Conservation (phyloP, 352 stramenopile genomes). For the Globisporangium sylvaticum region DNA sequence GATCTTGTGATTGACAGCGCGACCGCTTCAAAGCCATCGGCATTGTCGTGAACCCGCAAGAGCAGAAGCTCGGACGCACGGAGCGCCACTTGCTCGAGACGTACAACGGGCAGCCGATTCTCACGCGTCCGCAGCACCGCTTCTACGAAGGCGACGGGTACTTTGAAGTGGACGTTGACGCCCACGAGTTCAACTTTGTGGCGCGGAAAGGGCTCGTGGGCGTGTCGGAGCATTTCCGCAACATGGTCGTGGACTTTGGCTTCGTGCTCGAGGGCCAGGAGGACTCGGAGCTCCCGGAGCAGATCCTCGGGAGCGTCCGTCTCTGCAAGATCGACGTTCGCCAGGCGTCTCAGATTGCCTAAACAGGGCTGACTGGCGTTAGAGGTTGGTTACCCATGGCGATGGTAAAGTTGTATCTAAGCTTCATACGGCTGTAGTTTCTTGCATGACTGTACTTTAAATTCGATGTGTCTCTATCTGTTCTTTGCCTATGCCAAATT, state of each 20-base stretch:
- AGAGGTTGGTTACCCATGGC: background rate
- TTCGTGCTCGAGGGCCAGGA: slow-evolving; percentile 81
- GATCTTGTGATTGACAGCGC: slow-evolving; percentile 25
- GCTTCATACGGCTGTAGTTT: background rate
- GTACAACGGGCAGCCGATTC: slow-evolving; percentile 80
- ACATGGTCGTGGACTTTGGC: slow-evolving; percentile 84
- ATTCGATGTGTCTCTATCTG: background rate
- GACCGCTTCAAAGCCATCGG: slow-evolving; percentile 83
- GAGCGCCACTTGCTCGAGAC: slow-evolving; percentile 76
- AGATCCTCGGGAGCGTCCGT: slow-evolving; percentile 69
- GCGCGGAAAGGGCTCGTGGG: slow-evolving; percentile 69
- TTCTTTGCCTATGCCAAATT: too few species aligned
- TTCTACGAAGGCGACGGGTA: slow-evolving; percentile 72
- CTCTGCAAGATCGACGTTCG: slow-evolving; percentile 76
- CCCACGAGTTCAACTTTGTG: slow-evolving; percentile 83
- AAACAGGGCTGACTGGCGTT: background rate
- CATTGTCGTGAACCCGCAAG: slow-evolving; percentile 70
- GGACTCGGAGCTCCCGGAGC: slow-evolving; percentile 69
- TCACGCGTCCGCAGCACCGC: slow-evolving; percentile 73
- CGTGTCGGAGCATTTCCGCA: slow-evolving; percentile 67
- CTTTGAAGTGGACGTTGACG: slow-evolving; percentile 82
- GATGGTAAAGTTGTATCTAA: background rate
- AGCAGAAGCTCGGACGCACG: slow-evolving; percentile 64
- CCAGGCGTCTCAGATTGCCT: slow-evolving; percentile 19
- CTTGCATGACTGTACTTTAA: background rate